Conservation (phyloP, 208 protist species). For the Trypanosoma boissoni region DNA sequence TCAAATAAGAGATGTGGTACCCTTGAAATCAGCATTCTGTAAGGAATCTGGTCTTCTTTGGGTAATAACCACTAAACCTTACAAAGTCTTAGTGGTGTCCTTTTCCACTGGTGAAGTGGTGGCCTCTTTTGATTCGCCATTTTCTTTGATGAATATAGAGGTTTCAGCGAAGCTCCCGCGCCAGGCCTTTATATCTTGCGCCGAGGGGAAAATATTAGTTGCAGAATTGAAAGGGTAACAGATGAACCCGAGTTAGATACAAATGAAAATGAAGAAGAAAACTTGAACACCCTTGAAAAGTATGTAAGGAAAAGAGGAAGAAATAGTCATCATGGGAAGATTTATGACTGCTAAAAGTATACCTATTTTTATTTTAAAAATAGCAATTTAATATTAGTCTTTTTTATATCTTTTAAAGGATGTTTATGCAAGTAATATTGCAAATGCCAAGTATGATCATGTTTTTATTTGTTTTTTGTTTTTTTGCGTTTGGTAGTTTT, state of each 20-base stretch:
- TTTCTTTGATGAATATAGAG: conserved; percentile 34
- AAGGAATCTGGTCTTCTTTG: conserved; percentile 38
- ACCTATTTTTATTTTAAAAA: too few relatives aligned
- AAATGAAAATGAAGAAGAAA: too few relatives aligned
- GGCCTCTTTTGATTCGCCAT: conserved; percentile 27
- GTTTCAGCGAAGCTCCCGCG: conserved; percentile 12
- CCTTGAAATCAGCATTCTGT: conserved; percentile 35
- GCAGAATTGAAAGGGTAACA: conserved; percentile 15
- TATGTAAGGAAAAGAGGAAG: too few relatives aligned
- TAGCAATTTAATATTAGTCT: too few relatives aligned
- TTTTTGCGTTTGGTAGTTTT: neutral
- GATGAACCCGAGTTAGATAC: neutral
- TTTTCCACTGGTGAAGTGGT: conserved; percentile 34
- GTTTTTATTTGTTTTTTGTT: neutral
- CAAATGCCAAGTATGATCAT: too few relatives aligned
- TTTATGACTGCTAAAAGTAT: too few relatives aligned
- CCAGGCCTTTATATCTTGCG: conserved; percentile 33
- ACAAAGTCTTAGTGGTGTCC: conserved; percentile 34
- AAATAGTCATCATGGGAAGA: too few relatives aligned
- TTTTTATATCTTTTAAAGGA: too few relatives aligned
- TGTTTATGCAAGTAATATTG: too few relatives aligned
- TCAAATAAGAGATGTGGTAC: conserved; percentile 21
- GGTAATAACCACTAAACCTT: conserved; percentile 40
- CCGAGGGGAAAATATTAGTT: conserved; percentile 13
- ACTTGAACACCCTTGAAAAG: too few relatives aligned